Base-by-base conservation (phyloP, 495 filamentous ascomycete species). In the Lasiosphaeria ovina region DNA sequence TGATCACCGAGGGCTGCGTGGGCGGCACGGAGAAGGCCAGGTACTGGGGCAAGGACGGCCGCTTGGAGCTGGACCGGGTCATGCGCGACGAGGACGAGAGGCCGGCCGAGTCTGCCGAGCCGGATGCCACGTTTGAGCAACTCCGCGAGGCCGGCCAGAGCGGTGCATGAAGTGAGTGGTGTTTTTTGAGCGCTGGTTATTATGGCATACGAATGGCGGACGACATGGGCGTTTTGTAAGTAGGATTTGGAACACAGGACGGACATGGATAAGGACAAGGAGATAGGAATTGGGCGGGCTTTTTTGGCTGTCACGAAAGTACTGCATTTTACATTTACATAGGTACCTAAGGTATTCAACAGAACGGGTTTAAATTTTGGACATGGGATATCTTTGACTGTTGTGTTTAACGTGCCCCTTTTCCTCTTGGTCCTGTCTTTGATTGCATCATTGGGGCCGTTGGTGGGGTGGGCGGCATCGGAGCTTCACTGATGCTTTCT, bases 1-100 rank as follows among this genome's bases (percentile, higher is more conserved):
- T 94, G 1, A 84, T 96, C n/a, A 93, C 86, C 0, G 84, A 90
- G 71, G 79, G 76, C 3, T 90, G 89, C 11, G 90, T 91, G 0
- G 73, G 81, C 12, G 85, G 86, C 16, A 74, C 85, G 11, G 83
- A 86, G 62, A 79, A 79, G 64, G 76, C 80, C 0, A 66, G 67
- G 0, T 83, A 81, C 44, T 79, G 78, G 72, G 79, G 81, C 0
- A 81, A 82, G 55, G 76, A 77, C 17, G 76, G 78, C 48, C 60
- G 77, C 62, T 59, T 83, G 70, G 67, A 88, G 72, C 57, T 85
- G 65, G 74, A 87, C 78, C 62, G 77, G 68, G 59, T 72, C 51
- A 71, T 87, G 67, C 51, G 76, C 58, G 70, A 90, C 69, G 75
- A 91, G 69, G 78, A 80, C 24, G 72, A 72, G 34, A 63, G 66